Base-by-base conservation (phyloP, 176 grass and related monocot species). In the Oryza rufipogon region DNA sequence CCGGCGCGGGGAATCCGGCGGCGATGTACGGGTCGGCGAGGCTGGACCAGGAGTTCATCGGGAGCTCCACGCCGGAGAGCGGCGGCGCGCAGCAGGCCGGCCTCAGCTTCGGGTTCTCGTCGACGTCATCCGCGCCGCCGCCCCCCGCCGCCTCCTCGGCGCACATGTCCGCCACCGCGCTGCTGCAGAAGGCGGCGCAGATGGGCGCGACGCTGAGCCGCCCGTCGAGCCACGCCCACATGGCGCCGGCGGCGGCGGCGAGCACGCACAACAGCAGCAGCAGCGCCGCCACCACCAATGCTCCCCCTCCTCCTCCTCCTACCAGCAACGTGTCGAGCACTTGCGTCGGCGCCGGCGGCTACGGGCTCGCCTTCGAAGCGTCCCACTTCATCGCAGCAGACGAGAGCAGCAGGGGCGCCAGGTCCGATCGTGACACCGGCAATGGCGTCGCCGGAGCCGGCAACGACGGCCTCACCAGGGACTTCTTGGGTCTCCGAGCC, bases 111-210 rank as follows among this genome's bases (percentile, higher is more conserved):
- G 74, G 63, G 7, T 87, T 88, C 77, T 75, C 90, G 14, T 75
- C 66, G 30, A 71, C 89, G 74, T 52, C 86, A 63, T 23, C 86
- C 17, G 47, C 42, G 60, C 30, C 7, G 19, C 71, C 56, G 13
- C 45, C 72, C 14, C 68, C 81, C 38, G 68, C 81, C 46, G 80
- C 52, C 14, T 33, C 71, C n/a, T 71, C 95, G 5, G 49, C 88
- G 4, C 93, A 99, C 90, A 96, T 99, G 97, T 99, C 97, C 25
- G 97, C 97, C 8, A 99, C 97, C n/a, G 97, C 97, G 7, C 82
- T 99, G 84, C 85, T 99, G 66, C 97, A 99, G 84, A 99, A 99
- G 58, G 97, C 97, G 11, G 93, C 97, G 64, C 91, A 94, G 93
- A 94, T 99, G 97, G 97, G 97, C 44, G 89, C 93, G 36, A 93